Conservation (phyloP, 176 grass and related monocot species). For the Typha latifolia region DNA sequence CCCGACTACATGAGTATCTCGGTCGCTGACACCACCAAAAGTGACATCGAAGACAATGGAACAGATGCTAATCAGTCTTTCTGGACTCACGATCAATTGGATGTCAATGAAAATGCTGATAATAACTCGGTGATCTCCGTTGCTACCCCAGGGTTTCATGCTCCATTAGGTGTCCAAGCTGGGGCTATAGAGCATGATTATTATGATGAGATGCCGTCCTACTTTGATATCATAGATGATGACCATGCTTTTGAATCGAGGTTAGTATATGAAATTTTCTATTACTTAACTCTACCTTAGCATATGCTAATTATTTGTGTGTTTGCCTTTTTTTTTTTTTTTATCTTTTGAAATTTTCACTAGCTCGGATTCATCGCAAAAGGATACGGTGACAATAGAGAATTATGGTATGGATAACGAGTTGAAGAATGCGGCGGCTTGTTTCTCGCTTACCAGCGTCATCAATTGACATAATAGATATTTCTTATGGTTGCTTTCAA, state of each 20-base stretch:
- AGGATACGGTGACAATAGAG: not conserved
- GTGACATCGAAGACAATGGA: not conserved
- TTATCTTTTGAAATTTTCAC: not conserved
- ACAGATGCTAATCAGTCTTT: not conserved
- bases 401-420: not conserved
- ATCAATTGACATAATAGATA: not conserved
- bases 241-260: not conserved
- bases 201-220: not conserved
- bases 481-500: too few relatives aligned
- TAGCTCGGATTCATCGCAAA: not conserved
- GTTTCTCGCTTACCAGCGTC: not conserved
- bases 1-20: not conserved
- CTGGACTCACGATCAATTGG: not conserved
- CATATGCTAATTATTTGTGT: not conserved
- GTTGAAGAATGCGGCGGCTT: not conserved
- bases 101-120: not conserved
- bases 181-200: not conserved
- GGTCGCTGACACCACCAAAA: not conserved
- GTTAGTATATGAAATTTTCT: not conserved
- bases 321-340: not conserved
- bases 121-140: not conserved
- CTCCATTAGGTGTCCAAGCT: not conserved
- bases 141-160: not conserved
- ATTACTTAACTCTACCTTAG: not conserved
- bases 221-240: not conserved